Conservation (phyloP, 2,329 filamentous ascomycete species). For the Ophiocordyceps unilateralis region DNA sequence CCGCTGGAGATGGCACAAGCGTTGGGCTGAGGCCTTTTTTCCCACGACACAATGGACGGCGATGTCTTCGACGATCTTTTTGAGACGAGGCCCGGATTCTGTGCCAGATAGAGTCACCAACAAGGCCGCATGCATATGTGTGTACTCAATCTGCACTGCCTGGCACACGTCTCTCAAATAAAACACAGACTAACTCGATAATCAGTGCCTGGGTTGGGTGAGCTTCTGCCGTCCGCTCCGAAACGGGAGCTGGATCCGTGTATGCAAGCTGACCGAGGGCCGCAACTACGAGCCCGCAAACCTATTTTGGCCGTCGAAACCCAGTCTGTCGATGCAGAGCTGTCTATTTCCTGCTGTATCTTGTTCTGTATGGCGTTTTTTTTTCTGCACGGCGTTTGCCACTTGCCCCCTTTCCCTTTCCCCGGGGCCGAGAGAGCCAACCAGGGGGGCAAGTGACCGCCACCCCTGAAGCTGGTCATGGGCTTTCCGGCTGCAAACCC, state of each 20-base stretch:
- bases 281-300: neutral
- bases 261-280: neutral
- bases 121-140: neutral
- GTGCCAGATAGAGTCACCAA: neutral
- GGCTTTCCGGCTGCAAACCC: neutral
- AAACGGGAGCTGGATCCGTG: neutral
- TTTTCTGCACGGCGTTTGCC: no score
- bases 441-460: no score
- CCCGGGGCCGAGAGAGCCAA: no score
- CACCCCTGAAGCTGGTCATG: neutral
- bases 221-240: neutral
- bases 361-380: no score
- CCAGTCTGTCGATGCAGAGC: no score
- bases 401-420: no score
- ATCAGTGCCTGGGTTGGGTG: neutral
- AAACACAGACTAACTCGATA: neutral
- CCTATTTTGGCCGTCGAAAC: neutral
- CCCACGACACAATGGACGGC: neutral
- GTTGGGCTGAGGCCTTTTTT: neutral
- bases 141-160: neutral
- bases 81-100: neutral
- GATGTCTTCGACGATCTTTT: neutral
- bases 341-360: no score
- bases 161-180: neutral
- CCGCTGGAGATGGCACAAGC: neutral